Percentiles rank a stretch among this genome's conserved stretches.
Evolutionary conservation across 805 yeast genomes (phyloP).

Genomic region (Starmerella bombi): DNA sequence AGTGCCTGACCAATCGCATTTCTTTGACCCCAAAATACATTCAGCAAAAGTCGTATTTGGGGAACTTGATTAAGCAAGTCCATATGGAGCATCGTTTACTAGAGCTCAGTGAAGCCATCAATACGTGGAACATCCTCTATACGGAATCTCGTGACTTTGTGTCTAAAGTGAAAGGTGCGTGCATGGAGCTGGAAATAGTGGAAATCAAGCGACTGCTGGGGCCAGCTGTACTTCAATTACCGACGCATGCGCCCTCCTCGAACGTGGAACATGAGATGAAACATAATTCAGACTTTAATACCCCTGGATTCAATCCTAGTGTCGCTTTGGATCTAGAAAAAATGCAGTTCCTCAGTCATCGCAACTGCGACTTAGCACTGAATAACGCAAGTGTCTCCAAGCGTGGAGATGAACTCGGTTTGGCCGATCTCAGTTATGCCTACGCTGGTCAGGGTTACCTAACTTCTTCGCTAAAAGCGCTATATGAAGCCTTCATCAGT

Average conservation of each 20-base stretch:
- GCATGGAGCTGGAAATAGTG: neutral
- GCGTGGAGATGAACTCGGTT: neutral
- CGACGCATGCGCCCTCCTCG: neutral
- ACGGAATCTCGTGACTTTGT: neutral
- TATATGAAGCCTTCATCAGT: conserved; percentile 3
- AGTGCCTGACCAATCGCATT: neutral
- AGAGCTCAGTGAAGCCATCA: neutral
- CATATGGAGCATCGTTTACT: neutral
- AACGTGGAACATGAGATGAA: neutral
- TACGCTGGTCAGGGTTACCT: conserved; percentile 3
- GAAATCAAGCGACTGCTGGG: neutral
- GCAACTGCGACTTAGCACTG: neutral
- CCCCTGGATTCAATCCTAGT: neutral
- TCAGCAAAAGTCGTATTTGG: neutral
- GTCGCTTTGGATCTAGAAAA: neutral
- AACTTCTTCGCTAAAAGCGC: conserved; percentile 1
- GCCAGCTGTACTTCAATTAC: neutral
- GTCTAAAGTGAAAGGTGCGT: neutral
- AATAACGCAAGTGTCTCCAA: neutral
- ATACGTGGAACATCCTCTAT: neutral
- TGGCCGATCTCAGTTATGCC: neutral
- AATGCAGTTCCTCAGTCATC: neutral
- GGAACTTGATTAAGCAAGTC: neutral
- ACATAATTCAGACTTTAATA: neutral
- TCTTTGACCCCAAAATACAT: neutral